These are phyloP conservation scores for Aspergillus vadensis DNA, from an alignment of 2,329 filamentous ascomycete genomes.

Conservation along the genomic window DNA sequence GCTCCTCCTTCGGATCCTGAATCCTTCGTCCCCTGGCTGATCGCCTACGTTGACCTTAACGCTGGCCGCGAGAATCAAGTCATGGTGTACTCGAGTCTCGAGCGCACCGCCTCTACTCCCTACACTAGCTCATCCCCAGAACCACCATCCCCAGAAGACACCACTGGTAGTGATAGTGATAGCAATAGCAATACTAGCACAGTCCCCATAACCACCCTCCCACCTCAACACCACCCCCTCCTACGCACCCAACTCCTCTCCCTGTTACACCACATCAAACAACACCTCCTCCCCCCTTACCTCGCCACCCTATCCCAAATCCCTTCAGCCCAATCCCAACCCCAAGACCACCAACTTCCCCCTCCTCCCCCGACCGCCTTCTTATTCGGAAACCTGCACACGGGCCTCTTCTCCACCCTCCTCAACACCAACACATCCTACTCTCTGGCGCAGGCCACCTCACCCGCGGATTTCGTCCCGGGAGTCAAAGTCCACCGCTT, in stretches of 20 bases:
- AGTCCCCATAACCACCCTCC: not conserved
- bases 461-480: slow-evolving; percentile 5
- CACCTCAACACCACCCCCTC: not conserved
- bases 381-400: slow-evolving; percentile 42
- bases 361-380: slow-evolving; percentile 26
- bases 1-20: not conserved
- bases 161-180: slow-evolving; percentile 1
- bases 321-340: not conserved
- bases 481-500: slow-evolving; percentile 32
- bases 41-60: slow-evolving; percentile 44
- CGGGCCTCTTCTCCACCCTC: slow-evolving; percentile 34
- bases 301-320: not conserved
- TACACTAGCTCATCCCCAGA: not conserved
- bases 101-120: slow-evolving; percentile 18
- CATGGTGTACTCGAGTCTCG: slow-evolving; percentile 45
- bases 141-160: not conserved
- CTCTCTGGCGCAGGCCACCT: not conserved
- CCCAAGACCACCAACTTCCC: slow-evolving; percentile 10
- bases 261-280: slow-evolving; percentile 8
- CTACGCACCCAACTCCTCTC: slow-evolving; percentile 9
- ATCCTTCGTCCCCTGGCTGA: slow-evolving; percentile 38
- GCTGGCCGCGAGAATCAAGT: slow-evolving; percentile 45
- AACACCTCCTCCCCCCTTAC: slow-evolving; percentile 9
- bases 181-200: slow-evolving; percentile 9
- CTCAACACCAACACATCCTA: not conserved